These are phyloP conservation scores for Coniochaeta sp. DNA, from an alignment of 2,329 filamentous ascomycete species.

Conservation along the genomic window DNA sequence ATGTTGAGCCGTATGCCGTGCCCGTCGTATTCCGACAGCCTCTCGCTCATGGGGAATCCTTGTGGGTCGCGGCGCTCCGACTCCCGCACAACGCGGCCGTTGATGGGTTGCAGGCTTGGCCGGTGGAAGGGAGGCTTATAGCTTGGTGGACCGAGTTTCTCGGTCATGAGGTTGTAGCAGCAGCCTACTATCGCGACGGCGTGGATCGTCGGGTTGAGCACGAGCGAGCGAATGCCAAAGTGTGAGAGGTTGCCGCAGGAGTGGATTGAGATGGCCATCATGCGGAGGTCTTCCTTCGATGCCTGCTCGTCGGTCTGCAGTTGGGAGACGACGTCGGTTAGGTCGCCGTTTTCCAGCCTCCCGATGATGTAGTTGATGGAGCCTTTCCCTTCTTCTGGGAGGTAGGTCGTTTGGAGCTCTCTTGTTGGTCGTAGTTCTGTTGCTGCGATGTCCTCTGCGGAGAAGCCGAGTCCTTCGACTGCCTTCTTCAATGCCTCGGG, in stretches of 20 bases:
- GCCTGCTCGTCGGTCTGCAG: constrained; percentile 34
- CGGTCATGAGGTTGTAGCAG: constrained; percentile 95
- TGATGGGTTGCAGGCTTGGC: constrained; percentile 58
- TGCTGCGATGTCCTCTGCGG: constrained; percentile 19
- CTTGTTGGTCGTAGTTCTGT: constrained; percentile 45
- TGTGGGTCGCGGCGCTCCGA: constrained; percentile 74
- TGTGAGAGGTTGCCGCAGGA: constrained; percentile 98
- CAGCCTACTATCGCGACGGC: constrained; percentile 96
- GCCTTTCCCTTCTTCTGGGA: constrained; percentile 54
- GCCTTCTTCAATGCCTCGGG: constrained; percentile 29
- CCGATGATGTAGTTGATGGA: constrained; percentile 74
- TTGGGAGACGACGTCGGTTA: constrained; percentile 59
- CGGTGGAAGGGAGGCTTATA: constrained; percentile 77
- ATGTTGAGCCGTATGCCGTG: constrained; percentile 82
- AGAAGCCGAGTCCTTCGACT: constrained; percentile 20
- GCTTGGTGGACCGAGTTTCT: constrained; percentile 80
- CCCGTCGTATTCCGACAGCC: constrained; percentile 50
- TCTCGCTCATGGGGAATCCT: constrained; percentile 86
- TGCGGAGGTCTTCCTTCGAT: constrained; percentile 34
- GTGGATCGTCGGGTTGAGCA: constrained; percentile 75
- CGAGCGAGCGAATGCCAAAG: constrained; percentile 79
- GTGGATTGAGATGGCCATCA: constrained; percentile 92
- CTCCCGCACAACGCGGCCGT: constrained; percentile 62
- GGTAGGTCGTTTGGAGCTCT: constrained; percentile 45
- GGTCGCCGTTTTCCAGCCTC: constrained; percentile 64